Evolutionary conservation across 768 basidiomycete genomes (phyloP).

Genomic region (Termitomyces eurrhizus): DNA sequence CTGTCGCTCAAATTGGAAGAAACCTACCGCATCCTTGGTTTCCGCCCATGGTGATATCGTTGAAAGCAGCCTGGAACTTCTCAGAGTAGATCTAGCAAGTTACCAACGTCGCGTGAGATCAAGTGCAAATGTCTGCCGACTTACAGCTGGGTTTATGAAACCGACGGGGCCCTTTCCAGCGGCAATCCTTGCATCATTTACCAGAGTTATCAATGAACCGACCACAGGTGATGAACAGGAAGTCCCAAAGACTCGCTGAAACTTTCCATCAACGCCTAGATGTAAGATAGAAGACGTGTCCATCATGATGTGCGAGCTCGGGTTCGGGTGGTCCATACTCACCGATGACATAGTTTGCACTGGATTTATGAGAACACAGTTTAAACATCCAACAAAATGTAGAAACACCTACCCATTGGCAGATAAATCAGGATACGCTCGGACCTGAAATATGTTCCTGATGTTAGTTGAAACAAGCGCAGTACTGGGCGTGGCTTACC

Average conservation of each 20-base stretch:
- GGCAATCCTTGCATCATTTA: conserved; percentile 50
- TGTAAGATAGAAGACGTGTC: background rate
- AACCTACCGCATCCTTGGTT: conserved; percentile 36
- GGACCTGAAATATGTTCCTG: conserved; percentile 26
- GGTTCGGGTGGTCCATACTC: background rate
- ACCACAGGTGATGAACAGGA: conserved; percentile 45
- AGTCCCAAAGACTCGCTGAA: conserved; percentile 42
- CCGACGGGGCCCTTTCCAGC: conserved; percentile 40
- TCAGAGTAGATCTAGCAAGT: conserved; percentile 32
- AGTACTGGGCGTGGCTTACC: conserved; percentile 14
- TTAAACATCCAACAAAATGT: background rate
- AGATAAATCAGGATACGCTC: conserved; percentile 46
- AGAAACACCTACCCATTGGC: conserved; percentile 36
- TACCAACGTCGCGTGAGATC: background rate
- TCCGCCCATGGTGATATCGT: conserved; percentile 37
- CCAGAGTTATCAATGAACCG: conserved; percentile 44
- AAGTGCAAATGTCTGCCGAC: background rate
- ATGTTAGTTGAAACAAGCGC: background rate
- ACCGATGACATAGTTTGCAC: conserved; percentile 40
- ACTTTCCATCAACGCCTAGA: conserved; percentile 36
- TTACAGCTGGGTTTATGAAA: conserved; percentile 45
- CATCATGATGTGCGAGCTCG: background rate
- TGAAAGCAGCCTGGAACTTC: conserved; percentile 29
- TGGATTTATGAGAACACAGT: conserved; percentile 5
- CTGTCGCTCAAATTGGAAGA: background rate